A percentile compares a stretch with the other conserved stretches of the same genome.
Conservation (phyloP, 2,329 filamentous ascomycete species). For the Pestalotiopsis sp. region DNA sequence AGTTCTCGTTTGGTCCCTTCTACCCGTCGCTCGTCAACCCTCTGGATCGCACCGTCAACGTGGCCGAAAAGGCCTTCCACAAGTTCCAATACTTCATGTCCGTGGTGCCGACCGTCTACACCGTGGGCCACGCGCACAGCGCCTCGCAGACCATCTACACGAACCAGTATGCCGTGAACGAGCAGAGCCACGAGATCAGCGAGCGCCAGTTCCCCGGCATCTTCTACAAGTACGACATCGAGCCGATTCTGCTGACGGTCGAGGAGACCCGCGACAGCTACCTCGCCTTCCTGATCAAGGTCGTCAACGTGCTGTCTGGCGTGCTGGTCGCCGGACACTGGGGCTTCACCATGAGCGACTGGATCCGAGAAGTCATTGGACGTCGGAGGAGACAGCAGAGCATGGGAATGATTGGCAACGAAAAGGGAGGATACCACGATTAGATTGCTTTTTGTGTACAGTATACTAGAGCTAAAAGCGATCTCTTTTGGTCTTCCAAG, state of each 20-base stretch:
- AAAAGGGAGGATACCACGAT: constrained; percentile 41
- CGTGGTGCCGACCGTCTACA: constrained; percentile 93
- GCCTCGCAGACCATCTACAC: constrained; percentile 72
- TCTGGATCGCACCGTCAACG: constrained; percentile 85
- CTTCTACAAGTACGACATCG: constrained; percentile 99
- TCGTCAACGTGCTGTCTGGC: constrained; percentile 89
- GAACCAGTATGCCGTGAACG: constrained; percentile 97
- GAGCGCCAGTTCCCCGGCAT: constrained; percentile 81
- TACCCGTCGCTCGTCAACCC: constrained; percentile 94
- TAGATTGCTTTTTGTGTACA: constrained; percentile 15
- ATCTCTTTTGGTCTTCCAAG: neutral
- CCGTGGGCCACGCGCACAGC: constrained; percentile 50
- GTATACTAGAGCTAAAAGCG: constrained; percentile 2
- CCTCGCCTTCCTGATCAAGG: constrained; percentile 73
- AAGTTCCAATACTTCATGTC: constrained; percentile 98
- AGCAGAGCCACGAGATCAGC: constrained; percentile 73
- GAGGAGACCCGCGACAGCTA: constrained; percentile 79
- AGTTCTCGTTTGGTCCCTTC: constrained; percentile 96
- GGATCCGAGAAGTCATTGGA: constrained; percentile 62
- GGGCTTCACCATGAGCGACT: constrained; percentile 84
- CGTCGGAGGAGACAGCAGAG: constrained; percentile 47
- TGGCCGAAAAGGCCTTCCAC: constrained; percentile 78
- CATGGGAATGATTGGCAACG: constrained; percentile 51
- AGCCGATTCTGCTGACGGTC: constrained; percentile 87
- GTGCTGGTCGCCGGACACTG: constrained; percentile 93